Base-by-base conservation (phyloP, 768 basidiomycete genomes). In the Suillus alpinus region DNA sequence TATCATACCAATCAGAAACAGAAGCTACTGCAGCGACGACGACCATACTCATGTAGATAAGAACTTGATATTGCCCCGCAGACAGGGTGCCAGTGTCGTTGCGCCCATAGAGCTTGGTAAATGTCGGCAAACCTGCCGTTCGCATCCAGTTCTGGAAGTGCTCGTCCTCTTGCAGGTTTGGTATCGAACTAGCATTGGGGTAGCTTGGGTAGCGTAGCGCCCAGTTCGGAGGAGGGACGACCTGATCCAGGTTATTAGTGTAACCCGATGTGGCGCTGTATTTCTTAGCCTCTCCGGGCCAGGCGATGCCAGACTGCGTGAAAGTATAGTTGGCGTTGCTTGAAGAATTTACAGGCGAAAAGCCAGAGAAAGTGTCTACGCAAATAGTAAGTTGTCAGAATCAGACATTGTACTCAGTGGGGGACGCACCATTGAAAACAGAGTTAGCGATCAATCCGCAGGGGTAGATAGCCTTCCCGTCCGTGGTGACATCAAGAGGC, bases 131-230 rank as follows among this genome's bases (percentile, higher is more conserved):
- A 13, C 96, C 97, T 0, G 97, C 94, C 2, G 95, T 97, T 61
- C 96, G 86, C 97, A 99, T 99, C 97, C 97, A 99, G 71, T 96
- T 95, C 76, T 98, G 96, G 80, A 99, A 98, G 68, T 92, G 95
- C 74, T 98, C 92, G 69, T 98, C 88, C 2, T 66, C 65, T 57
- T 79, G 77, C 39, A 98, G 78, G 69, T 97, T 77, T 1, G 94
- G 95, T 20, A 88, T 86, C 16, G 83, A 83, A 63, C 80, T 85
- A 5, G 74, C 74, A 1, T 76, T 70, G 4, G 85, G 86, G 75
- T 97, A 98, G 62, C 89, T 72, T 1, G 94, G 93, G 77, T 80
- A 98, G 58, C 81, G 82, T 36, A 73, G 69, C 1, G 66, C 73
- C 97, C 97, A 99, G 75, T 97, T 98, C 6, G 97, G 97, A 32